Evolutionary conservation across 2,329 filamentous ascomycete species (phyloP).

Genomic region (Hirsutella thompsonii): DNA sequence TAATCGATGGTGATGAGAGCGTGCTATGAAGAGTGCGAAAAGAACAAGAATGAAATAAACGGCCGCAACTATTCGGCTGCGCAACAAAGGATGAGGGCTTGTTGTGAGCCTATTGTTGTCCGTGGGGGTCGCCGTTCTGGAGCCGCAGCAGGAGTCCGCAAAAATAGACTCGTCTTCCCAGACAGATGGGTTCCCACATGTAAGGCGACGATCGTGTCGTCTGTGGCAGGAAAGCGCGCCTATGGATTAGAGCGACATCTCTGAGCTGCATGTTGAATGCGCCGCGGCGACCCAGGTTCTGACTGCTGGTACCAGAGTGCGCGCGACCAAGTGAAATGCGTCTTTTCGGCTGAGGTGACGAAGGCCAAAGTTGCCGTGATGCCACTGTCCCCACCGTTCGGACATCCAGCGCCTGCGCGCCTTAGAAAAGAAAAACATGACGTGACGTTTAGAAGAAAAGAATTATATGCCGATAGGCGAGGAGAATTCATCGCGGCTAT

Average conservation of each 20-base stretch:
- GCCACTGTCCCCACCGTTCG: neutral
- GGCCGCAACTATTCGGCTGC: neutral
- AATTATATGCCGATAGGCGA: conserved; percentile 2
- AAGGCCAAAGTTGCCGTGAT: neutral
- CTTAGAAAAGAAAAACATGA: neutral
- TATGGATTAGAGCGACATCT: neutral
- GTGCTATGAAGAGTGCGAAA: neutral
- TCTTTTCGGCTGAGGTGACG: neutral
- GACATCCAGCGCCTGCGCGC: neutral
- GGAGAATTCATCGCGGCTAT: conserved; percentile 4
- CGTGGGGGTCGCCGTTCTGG: no score
- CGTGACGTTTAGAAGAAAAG: neutral
- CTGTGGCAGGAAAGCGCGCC: neutral
- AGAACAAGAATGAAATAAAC: neutral
- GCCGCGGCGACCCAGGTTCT: neutral
- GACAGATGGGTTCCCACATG: neutral
- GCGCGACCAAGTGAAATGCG: neutral
- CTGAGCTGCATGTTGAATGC: neutral
- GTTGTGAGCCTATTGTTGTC: no score
- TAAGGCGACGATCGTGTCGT: neutral
- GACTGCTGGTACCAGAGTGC: neutral
- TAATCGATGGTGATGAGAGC: neutral
- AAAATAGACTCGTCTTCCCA: no score
- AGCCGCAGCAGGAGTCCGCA: no score
- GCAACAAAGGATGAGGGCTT: neutral